Evolutionary conservation across 495 filamentous ascomycete species (phyloP).

Genomic region (Aspergillus coremiiformis): DNA sequence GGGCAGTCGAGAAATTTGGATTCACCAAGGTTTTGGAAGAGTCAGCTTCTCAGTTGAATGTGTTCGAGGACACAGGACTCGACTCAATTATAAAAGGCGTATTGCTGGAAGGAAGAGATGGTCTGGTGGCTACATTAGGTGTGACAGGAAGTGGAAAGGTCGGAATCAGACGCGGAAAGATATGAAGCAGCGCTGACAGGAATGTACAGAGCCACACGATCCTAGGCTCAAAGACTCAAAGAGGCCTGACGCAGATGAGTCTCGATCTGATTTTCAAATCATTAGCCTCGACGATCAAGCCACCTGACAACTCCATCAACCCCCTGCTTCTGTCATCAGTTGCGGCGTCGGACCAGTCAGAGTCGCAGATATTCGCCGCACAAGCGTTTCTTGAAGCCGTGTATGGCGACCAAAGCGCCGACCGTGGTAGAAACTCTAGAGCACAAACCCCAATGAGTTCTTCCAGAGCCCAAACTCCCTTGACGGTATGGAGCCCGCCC

Average conservation of each 20-base stretch:
- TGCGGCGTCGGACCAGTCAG: constrained; percentile 67
- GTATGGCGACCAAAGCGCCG: constrained; percentile 56
- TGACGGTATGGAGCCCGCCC: constrained; percentile 36
- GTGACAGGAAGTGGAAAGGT: constrained; percentile 97
- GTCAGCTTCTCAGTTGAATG: constrained; percentile 68
- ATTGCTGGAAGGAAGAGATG: constrained; percentile 74
- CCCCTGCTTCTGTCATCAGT: constrained; percentile 63
- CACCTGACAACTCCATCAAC: constrained; percentile 48
- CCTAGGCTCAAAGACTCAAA: constrained; percentile 75
- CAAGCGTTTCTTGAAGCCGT: constrained; percentile 71
- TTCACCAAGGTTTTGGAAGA: constrained; percentile 95
- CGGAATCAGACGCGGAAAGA: constrained; percentile 8
- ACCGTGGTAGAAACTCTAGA: constrained; percentile 57
- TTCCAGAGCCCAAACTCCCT: constrained; percentile 40
- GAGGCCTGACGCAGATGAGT: constrained; percentile 84
- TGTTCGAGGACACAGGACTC: constrained; percentile 78
- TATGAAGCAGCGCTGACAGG: constrained; percentile 16
- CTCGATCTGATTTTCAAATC: constrained; percentile 85
- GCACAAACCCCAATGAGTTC: constrained; percentile 73
- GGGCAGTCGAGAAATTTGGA: constrained; percentile 85
- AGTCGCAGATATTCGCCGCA: constrained; percentile 74
- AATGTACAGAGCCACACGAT: constrained; percentile 85
- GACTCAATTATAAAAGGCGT: constrained; percentile 71
- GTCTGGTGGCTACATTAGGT: constrained; percentile 82
- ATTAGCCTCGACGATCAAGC: constrained; percentile 57